phyloP scores from a whole-genome alignment of 257 asterid genomes.

The Buddleja alternifolia region DNA sequence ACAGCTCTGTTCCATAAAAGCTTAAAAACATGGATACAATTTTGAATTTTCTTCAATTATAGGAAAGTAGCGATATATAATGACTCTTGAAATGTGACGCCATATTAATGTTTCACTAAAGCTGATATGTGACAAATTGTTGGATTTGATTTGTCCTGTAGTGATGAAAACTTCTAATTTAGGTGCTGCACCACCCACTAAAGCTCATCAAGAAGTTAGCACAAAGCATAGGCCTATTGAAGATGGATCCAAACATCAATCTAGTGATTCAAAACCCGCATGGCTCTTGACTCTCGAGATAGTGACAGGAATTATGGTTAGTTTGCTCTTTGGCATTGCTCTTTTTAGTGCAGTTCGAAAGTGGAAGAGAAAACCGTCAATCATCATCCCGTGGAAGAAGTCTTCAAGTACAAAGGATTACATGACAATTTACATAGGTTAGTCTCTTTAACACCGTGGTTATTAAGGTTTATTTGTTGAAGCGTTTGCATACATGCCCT shows the following conservation, averaged over 20 bases:
- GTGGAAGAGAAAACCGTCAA: slow-evolving; percentile 69
- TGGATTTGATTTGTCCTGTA: neutral
- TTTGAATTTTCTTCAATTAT: neutral
- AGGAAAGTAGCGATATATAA: neutral
- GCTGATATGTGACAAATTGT: no score
- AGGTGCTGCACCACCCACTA: slow-evolving; percentile 49
- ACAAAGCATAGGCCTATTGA: slow-evolving; percentile 49
- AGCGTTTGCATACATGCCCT: no score
- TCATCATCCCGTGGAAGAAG: slow-evolving; percentile 89
- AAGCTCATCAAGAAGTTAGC: slow-evolving; percentile 43
- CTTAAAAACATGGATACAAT: neutral
- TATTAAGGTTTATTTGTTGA: no score
- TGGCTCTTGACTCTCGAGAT: slow-evolving; percentile 86
- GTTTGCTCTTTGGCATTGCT: slow-evolving; percentile 62
- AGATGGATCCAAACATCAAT: slow-evolving; percentile 48
- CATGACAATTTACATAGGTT: slow-evolving; percentile 70
- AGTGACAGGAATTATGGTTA: slow-evolving; percentile 73
- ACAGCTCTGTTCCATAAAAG: neutral
- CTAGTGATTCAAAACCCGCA: slow-evolving; percentile 59
- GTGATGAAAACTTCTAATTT: slow-evolving; percentile 17
- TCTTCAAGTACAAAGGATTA: slow-evolving; percentile 71
- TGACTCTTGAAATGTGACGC: neutral
- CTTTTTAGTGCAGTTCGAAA: slow-evolving; percentile 59
- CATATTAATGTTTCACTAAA: neutral
- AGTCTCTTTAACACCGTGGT: slow-evolving; percentile 20